These are phyloP conservation scores for Cryphonectria japonica DNA, from an alignment of 2,329 filamentous ascomycete species.

Conservation along the genomic window DNA sequence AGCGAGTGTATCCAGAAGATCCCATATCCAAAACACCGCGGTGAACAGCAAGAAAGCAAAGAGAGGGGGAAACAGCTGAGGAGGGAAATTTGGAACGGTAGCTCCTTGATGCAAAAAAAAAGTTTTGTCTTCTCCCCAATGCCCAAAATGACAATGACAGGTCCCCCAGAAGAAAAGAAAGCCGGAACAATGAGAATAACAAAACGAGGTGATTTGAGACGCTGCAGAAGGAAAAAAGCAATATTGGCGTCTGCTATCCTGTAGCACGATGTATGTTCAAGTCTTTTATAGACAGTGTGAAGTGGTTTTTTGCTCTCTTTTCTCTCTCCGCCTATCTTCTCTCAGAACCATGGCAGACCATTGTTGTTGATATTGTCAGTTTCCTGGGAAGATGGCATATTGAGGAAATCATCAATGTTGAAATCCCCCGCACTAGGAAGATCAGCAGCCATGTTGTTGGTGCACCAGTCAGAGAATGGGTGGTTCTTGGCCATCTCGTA, in stretches of 20 bases:
- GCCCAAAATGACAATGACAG: background rate
- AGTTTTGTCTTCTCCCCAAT: background rate
- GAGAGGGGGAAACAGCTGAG: background rate
- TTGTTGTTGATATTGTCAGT: background rate
- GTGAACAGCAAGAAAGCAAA: background rate
- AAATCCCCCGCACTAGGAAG: background rate
- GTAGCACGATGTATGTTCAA: no score
- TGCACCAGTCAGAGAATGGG: background rate
- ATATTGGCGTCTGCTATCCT: no score
- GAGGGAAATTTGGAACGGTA: background rate
- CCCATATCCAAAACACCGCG: background rate
- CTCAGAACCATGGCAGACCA: background rate
- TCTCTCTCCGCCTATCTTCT: no score
- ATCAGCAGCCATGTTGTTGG: background rate
- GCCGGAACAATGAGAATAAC: no score
- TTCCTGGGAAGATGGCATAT: conserved; percentile 13
- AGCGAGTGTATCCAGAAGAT: background rate
- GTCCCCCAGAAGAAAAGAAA: background rate
- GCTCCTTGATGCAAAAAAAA: background rate
- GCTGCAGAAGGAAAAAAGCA: no score
- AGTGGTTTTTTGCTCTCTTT: no score
- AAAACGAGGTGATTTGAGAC: no score
- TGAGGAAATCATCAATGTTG: conserved; percentile 5
- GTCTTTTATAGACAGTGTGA: background rate
- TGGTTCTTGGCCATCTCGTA: background rate